Evolutionary conservation across 257 asterid genomes (phyloP), one percentile per base, ranked within the genome.

Genomic region (Solanum tarapatanum): DNA sequence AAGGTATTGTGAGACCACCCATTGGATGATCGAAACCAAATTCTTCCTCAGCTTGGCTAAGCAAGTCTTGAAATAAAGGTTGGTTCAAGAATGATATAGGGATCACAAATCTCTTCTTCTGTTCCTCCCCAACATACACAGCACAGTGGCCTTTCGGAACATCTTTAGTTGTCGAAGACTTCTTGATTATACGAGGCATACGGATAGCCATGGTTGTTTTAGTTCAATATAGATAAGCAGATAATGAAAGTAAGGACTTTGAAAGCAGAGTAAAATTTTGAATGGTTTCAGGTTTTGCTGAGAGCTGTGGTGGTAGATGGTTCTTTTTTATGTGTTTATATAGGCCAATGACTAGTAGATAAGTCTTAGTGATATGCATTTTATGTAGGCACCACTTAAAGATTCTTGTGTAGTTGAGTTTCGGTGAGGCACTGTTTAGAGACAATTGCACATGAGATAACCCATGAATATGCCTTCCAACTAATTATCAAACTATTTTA

Each of bases 1-100:
- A 93, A 11, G 94, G 95, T 26, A 93, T 89, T 6, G 94, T 93
- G 11, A 93, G 92, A 51, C 96, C 94, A 0, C 94, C 96, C 94
- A 92, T 92, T 6, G 94, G 95, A 89, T 92, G 94, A 77, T 90
- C 21, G 83, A 89, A 93, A 6, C 95, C 90, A 74, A 87, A 87
- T 87, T 89, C 91, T 84, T 82, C 87, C 69, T 93, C 94, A 3
- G 92, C 92, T 69, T 83, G 92, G 7, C 73, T 36, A 21, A 94
- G 58, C 73, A 94, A 66, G 14, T 91, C 91, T 70, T 90, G 96
- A 79, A 93, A 92, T 5, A 58, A 86, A 87, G 92, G 91, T 55
- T 91, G 91, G 45, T 90, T 93, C 89, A 92, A 88, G 86, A 89
- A 90, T 28, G 90, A 75, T 13, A 91, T 76, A 4, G 92, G 90